Evolutionary conservation across 495 filamentous ascomycete genomes (phyloP), one percentile per base, ranked within the genome.

Genomic region (Trichoderma reesei): DNA sequence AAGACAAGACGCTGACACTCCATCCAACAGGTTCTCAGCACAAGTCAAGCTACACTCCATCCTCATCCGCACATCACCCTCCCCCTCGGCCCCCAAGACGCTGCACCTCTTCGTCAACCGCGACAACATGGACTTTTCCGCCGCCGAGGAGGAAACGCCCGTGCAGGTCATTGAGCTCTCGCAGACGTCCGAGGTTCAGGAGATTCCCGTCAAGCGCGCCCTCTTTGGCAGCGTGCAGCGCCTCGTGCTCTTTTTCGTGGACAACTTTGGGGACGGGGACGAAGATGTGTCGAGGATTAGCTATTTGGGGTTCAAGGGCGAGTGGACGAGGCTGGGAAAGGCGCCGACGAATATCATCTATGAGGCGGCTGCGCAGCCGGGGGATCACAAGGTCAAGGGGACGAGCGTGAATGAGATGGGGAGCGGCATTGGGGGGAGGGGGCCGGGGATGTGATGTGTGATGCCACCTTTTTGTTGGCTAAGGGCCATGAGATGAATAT

Each of bases 241-340:
- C 3, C 72, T 98, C 51, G 86, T 85, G 1, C 77, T 98, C 38
- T 98, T 96, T 76, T 86, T 98, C 67, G 88, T 88, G 67, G 84
- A 89, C 66, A 90, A 90, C 68, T 88, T 85, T 67, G 69, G 79
- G 41, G 80, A 83, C 61, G 84, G 80, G 0, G 87, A 89, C 16
- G 89, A 90, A 64, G 89, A 95, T 63, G 83, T 88, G 62, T 93
- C 90, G 26, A 80, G 86, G 41, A 73, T 98, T 2, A 85, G 79
- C 56, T 98, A 96, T 74, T 66, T 98, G 63, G 94, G 90, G 0
- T 96, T 98, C 78, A 91, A 90, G 74, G 94, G 94, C 38, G 89
- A 96, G 70, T 96, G 90, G 77, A 90, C 91, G 85, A 84, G 86
- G 69, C 72, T 96, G 69, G 91, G 87, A 20, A 82, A 88, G 54